phyloP scores from a whole-genome alignment of 2,329 filamentous ascomycete species.

The Xylaria hypoxylon region DNA sequence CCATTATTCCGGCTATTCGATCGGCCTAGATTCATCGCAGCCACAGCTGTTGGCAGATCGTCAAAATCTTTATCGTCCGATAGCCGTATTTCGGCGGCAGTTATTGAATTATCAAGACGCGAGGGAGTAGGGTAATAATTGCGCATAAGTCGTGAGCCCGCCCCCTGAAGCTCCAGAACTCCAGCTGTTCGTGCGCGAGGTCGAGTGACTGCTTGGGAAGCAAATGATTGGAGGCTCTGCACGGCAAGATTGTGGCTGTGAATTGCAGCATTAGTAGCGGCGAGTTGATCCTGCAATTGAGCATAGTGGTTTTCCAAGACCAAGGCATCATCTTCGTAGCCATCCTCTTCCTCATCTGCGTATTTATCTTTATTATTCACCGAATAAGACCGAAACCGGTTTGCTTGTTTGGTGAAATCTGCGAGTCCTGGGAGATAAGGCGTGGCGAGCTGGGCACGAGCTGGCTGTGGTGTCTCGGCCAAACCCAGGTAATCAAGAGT shows the following conservation, averaged over 20 bases:
- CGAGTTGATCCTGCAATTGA: constrained; percentile 70
- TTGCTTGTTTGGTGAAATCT: constrained; percentile 80
- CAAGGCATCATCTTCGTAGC: constrained; percentile 71
- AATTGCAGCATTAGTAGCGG: constrained; percentile 76
- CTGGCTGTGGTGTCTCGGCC: constrained; percentile 89
- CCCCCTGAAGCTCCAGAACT: constrained; percentile 78
- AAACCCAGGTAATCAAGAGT: constrained; percentile 96
- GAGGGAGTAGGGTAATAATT: constrained; percentile 80
- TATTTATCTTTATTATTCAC: constrained; percentile 99
- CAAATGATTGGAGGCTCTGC: constrained; percentile 76
- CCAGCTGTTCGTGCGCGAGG: constrained; percentile 93
- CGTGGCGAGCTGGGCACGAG: constrained; percentile 77
- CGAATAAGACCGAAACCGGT: constrained; percentile 94
- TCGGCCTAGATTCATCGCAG: constrained; percentile 78
- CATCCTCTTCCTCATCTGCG: constrained; percentile 86
- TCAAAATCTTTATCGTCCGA: constrained; percentile 83
- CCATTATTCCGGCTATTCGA: constrained; percentile 75
- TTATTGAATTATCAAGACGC: constrained; percentile 80
- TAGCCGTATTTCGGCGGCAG: constrained; percentile 78
- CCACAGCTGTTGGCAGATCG: constrained; percentile 83
- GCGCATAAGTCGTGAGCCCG: constrained; percentile 72
- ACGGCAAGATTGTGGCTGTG: constrained; percentile 94
- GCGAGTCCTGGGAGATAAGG: constrained; percentile 81
- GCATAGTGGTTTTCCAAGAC: constrained; percentile 68
- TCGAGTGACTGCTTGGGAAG: constrained; percentile 82